Evolutionary conservation across 169 alveolate genomes (phyloP).

Genomic region (Cryptosporidium meleagridis): DNA sequence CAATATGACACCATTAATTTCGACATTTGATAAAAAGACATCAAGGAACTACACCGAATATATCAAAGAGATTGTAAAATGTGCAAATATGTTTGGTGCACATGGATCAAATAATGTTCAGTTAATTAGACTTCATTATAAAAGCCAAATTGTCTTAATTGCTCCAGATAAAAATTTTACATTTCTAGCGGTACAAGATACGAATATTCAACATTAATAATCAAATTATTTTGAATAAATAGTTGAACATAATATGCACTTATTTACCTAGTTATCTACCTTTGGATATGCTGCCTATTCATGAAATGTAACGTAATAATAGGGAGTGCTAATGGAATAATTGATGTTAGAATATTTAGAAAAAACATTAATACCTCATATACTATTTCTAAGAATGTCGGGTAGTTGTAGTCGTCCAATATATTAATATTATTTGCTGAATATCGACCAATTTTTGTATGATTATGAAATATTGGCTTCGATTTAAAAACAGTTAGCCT

Average conservation of each 20-base stretch:
- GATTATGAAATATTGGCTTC: constrained; percentile 26
- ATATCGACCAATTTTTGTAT: not conserved
- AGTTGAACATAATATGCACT: not conserved
- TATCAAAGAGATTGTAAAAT: constrained; percentile 8
- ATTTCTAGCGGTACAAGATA: constrained; percentile 57
- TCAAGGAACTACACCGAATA: constrained; percentile 15
- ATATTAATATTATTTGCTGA: not conserved
- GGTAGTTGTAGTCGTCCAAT: constrained; percentile 6
- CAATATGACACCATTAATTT: constrained; percentile 19
- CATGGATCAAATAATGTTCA: constrained; percentile 14
- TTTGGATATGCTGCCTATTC: constrained; percentile 33
- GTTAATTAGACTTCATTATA: constrained; percentile 47
- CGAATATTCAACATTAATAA: not conserved
- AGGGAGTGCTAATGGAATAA: constrained; percentile 56
- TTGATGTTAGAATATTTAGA: constrained; percentile 37
- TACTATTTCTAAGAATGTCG: constrained; percentile 35
- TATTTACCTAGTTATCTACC: not conserved
- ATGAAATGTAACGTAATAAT: constrained; percentile 23
- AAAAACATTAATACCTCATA: constrained; percentile 39
- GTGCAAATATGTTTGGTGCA: constrained; percentile 35
- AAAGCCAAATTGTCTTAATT: constrained; percentile 24
- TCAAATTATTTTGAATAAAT: not conserved
- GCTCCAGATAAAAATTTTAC: constrained; percentile 66
- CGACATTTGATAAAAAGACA: constrained; percentile 71
- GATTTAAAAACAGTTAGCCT: constrained; percentile 27